Evolutionary conservation across 2,329 filamentous ascomycete species (phyloP), one percentile per base, ranked within the genome.

Genomic region (Aurifilum marmelostoma): DNA sequence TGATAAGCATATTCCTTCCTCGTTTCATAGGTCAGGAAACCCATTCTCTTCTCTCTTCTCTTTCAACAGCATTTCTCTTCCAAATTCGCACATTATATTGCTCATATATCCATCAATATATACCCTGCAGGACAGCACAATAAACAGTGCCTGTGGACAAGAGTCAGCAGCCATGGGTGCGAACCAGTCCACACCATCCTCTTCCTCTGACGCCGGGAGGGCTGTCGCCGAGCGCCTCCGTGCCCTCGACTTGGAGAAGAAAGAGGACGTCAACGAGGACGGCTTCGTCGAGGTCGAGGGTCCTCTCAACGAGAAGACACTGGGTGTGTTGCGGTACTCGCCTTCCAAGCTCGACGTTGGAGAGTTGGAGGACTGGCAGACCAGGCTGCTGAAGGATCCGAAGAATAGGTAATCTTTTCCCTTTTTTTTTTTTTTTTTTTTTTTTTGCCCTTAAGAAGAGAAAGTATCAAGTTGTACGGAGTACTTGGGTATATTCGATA

Each of bases 351-450:
- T 93, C 3, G 85, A 85, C 1, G 77, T 88, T 16, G 76, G 82
- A 16, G 78, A 83, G 6, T 81, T 89, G 14, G 79, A 83, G 69
- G 77, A 84, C 62, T 91, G 90, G 89, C 87, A 91, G 78, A 82
- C 83, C 63, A 80, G 85, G 73, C 80, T 92, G 43, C 82, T 92
- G 71, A 80, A 85, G 61, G 88, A 92, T 75, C 87, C 90, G 24
- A 89, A 89, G 80, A 89, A 85, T 82, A 88, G 86, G 89, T 89
- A 47, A n/a, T 21, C 8, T 47, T 2, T 21, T 41, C 8, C 18
- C 18, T 47, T 47, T 21, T 47, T 34, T 34, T 34, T 34, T 34
- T 34, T 34, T 34, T 34, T 34, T 34, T 34, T 34, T 34, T 34
- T 34, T 34, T 34, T 34, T 34, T 34, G 34, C n/a, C n/a, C n/a